Percentiles rank a stretch among this genome's conserved stretches.
phyloP scores from a whole-genome alignment of 2,329 filamentous ascomycete species.

The Byssoonygena ceratinophila region DNA sequence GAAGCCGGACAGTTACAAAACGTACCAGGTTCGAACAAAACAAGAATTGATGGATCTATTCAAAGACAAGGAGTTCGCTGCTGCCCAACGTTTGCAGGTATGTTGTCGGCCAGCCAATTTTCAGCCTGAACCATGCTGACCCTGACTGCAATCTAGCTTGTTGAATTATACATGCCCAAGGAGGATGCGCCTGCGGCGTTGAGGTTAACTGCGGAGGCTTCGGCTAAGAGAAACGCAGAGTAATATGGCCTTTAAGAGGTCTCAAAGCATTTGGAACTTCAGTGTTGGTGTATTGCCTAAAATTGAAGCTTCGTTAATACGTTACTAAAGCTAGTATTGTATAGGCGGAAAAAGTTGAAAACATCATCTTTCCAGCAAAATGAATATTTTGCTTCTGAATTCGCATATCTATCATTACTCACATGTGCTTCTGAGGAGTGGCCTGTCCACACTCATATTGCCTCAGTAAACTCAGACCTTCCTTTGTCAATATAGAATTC shows the following conservation, averaged over 20 bases:
- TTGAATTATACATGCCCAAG: constrained; percentile 67
- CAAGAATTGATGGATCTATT: constrained; percentile 56
- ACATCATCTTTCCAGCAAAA: too few relatives aligned
- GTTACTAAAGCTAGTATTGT: not conserved
- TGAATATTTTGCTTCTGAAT: too few relatives aligned
- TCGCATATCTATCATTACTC: too few relatives aligned
- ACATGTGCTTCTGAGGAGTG: too few relatives aligned
- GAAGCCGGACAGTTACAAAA: constrained; percentile 44
- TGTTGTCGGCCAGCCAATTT: constrained; percentile 5
- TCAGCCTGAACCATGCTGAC: not conserved
- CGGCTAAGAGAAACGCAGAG: constrained; percentile 52
- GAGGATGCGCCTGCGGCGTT: constrained; percentile 62
- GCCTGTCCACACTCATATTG: too few relatives aligned
- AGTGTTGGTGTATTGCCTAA: too few relatives aligned
- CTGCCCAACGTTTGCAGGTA: constrained; percentile 37
- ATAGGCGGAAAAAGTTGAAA: too few relatives aligned
- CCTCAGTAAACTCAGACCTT: too few relatives aligned
- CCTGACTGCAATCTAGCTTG: constrained; percentile 48
- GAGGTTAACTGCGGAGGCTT: constrained; percentile 56
- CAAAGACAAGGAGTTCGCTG: constrained; percentile 49
- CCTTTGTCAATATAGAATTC: too few relatives aligned
- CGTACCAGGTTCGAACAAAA: constrained; percentile 56
- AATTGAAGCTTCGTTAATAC: too few relatives aligned
- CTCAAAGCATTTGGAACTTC: not conserved
- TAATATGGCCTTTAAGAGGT: not conserved